Percentiles rank a stretch among this genome's conserved stretches.
Evolutionary conservation across 495 filamentous ascomycete genomes (phyloP).

Genomic region (Penicillium antarcticum): DNA sequence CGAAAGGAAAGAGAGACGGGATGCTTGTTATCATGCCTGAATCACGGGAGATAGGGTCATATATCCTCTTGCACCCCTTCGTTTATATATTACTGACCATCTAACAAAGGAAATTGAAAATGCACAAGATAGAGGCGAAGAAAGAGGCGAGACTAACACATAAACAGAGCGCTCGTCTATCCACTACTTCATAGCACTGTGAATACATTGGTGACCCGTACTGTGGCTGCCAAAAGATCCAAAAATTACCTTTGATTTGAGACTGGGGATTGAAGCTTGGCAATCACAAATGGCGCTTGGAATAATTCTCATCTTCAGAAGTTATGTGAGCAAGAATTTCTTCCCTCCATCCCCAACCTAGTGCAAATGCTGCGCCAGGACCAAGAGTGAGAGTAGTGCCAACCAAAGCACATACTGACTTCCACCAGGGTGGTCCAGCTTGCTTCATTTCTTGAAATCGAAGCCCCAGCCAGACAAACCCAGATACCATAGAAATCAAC

Average conservation of each 20-base stretch:
- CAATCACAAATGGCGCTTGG: no score
- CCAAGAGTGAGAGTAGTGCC: conserved; percentile 3
- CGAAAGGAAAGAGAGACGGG: no score
- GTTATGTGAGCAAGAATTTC: conserved; percentile 6
- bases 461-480: neutral
- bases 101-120: neutral
- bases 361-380: conserved; percentile 16
- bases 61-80: no score
- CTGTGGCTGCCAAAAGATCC: no score
- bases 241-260: no score
- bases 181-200: no score
- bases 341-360: conserved; percentile 23
- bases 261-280: no score
- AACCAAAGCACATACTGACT: conserved; percentile 1
- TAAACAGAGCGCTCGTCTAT: no score
- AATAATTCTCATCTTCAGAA: neutral
- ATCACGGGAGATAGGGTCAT: no score
- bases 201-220: no score
- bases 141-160: neutral
- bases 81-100: no score
- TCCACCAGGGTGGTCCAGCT: conserved; percentile 4
- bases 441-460: conserved; percentile 13
- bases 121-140: neutral
- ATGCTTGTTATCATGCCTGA: no score
- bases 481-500: conserved; percentile 8